Conservation (phyloP, 148 eudicot species). For the Spergularia marina region DNA sequence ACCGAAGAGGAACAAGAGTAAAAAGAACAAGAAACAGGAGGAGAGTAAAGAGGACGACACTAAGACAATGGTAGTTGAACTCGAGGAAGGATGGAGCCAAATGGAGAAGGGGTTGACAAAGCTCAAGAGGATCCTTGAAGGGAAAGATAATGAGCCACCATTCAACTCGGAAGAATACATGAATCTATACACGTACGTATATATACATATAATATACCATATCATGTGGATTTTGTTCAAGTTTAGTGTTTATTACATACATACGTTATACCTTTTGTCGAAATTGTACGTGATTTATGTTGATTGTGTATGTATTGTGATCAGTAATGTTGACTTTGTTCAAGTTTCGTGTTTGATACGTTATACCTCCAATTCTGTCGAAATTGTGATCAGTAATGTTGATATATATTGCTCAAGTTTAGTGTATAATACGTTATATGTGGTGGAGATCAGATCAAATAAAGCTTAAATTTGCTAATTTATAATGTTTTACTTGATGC, state of each 20-base stretch:
- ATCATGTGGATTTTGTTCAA: no score
- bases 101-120: slow-evolving; percentile 41
- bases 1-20: no score
- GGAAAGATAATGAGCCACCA: slow-evolving; percentile 27
- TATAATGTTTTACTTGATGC: slow-evolving; percentile 1
- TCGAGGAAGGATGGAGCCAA: slow-evolving; percentile 36
- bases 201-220: no score
- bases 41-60: slow-evolving; percentile 4
- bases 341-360: no score
- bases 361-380: not conserved
- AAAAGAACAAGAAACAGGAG: no score
- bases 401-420: no score
- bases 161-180: slow-evolving; percentile 38
- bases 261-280: no score
- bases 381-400: not conserved
- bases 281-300: no score
- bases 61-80: slow-evolving; percentile 9
- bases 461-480: not conserved
- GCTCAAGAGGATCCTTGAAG: slow-evolving; percentile 38
- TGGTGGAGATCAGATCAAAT: not conserved
- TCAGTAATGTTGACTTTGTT: no score
- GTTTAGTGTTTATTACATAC: no score
- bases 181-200: slow-evolving; percentile 37
- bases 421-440: no score
- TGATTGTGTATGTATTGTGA: no score